A percentile compares a stretch with the other conserved stretches of the same genome.
Conservation (phyloP, 169 alveolate species). For the Plasmodium gaboni region DNA sequence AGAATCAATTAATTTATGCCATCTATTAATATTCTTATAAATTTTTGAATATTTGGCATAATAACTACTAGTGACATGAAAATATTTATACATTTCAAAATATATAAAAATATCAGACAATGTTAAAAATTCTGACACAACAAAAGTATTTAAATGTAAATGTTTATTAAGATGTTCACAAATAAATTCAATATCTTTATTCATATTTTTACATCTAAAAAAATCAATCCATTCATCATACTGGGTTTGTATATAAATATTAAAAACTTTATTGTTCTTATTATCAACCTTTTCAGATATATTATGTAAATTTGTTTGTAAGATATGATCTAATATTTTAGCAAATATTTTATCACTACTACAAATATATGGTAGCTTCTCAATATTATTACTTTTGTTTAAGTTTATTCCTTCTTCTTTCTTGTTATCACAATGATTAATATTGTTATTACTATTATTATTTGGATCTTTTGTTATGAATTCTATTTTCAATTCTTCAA, state of each 20-base stretch:
- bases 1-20: slow-evolving; percentile 42
- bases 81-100: slow-evolving; percentile 59
- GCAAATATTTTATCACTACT: slow-evolving; percentile 67
- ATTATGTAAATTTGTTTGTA: slow-evolving; percentile 48
- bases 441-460: not conserved
- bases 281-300: not conserved
- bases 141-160: slow-evolving; percentile 50
- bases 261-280: slow-evolving; percentile 15
- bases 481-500: slow-evolving; percentile 60
- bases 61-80: slow-evolving; percentile 6
- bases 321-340: slow-evolving; percentile 36
- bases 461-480: slow-evolving; percentile 10
- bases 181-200: slow-evolving; percentile 12
- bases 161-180: slow-evolving; percentile 66
- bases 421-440: too few relatives aligned
- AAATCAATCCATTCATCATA: slow-evolving; percentile 76
- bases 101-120: slow-evolving; percentile 59
- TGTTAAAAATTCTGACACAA: slow-evolving; percentile 31
- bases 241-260: slow-evolving; percentile 43
- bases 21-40: slow-evolving; percentile 40
- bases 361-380: not conserved
- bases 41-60: slow-evolving; percentile 12
- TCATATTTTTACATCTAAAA: slow-evolving; percentile 15
- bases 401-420: too few relatives aligned
- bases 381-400: too few relatives aligned